A percentile compares a stretch with the other conserved stretches of the same genome.
Evolutionary conservation across 108 stramenopile genomes (phyloP).

Genomic region (Parmales sp.): DNA sequence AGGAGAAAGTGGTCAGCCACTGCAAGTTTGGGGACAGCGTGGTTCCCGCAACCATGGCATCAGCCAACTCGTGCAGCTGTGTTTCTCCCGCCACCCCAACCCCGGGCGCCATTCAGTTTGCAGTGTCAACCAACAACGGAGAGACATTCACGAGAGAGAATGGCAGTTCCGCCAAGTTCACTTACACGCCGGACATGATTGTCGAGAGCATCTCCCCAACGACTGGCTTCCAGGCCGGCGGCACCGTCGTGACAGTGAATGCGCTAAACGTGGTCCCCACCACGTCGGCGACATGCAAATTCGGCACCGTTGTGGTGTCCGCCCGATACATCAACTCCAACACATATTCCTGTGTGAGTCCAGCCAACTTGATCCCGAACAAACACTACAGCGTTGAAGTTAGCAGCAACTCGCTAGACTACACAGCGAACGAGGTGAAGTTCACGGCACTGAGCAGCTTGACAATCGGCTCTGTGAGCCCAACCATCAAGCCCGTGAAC

Average conservation of each 20-base stretch:
- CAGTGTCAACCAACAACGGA: background rate
- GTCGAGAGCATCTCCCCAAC: background rate
- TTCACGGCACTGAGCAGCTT: background rate
- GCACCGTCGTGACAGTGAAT: background rate
- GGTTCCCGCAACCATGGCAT: background rate
- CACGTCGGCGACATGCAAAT: background rate
- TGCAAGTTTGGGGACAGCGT: slow-evolving; percentile 7
- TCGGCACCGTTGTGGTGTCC: background rate
- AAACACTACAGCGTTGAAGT: too few species aligned
- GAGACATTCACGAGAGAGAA: background rate
- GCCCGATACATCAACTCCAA: background rate
- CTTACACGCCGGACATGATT: background rate
- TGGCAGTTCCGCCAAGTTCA: too few species aligned
- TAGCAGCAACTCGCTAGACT: slow-evolving; percentile 5
- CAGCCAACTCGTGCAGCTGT: background rate
- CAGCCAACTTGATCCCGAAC: too few species aligned
- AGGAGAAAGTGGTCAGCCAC: background rate
- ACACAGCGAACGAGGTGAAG: background rate
- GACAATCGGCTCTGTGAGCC: too few species aligned
- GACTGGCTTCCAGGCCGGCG: background rate
- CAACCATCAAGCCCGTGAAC: too few species aligned
- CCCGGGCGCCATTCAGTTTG: background rate
- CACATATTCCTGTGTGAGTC: background rate
- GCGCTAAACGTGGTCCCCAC: background rate
- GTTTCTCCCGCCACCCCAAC: background rate